Evolutionary conservation across 495 filamentous ascomycete species (phyloP).

Genomic region (Penicillium robsamsonii): DNA sequence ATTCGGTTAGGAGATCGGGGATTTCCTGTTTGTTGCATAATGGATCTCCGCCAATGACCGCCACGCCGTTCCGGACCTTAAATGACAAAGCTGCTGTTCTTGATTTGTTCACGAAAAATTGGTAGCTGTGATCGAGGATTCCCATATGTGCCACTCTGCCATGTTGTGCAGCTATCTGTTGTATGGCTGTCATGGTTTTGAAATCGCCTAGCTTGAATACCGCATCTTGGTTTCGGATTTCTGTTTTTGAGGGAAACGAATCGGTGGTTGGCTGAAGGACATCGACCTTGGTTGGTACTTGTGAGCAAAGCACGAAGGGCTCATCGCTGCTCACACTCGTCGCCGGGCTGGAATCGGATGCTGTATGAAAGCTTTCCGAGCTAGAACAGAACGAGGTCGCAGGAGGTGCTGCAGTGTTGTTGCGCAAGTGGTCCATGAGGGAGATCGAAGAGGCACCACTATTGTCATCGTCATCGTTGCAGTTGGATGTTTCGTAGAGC

Average conservation of each 20-base stretch:
- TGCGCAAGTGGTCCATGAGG: conserved; percentile 24
- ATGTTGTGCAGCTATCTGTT: conserved; percentile 30
- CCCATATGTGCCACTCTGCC: conserved; percentile 47
- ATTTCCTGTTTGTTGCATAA: conserved; percentile 30
- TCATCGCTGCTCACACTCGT: conserved; percentile 19
- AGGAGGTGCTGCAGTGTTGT: conserved; percentile 1
- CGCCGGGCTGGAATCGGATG: conserved; percentile 10
- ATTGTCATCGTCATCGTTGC: background rate
- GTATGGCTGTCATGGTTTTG: conserved; percentile 29
- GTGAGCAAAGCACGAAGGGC: background rate
- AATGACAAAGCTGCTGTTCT: conserved; percentile 39
- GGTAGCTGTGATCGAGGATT: conserved; percentile 43
- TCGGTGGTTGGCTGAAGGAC: background rate
- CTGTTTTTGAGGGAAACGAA: background rate
- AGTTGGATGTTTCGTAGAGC: conserved; percentile 13
- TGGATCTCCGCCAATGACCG: conserved; percentile 42
- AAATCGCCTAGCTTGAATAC: conserved; percentile 33
- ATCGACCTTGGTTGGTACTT: background rate
- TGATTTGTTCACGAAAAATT: conserved; percentile 38
- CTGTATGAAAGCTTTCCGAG: conserved; percentile 16
- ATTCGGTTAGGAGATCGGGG: conserved; percentile 33
- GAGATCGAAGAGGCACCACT: conserved; percentile 7
- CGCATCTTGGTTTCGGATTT: conserved; percentile 5
- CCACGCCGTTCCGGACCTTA: conserved; percentile 38
- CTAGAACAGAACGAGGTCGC: conserved; percentile 18